Evolutionary conservation across 1,284 basidiomycete species (phyloP).

Genomic region (Veloporphyrellus conicus): DNA sequence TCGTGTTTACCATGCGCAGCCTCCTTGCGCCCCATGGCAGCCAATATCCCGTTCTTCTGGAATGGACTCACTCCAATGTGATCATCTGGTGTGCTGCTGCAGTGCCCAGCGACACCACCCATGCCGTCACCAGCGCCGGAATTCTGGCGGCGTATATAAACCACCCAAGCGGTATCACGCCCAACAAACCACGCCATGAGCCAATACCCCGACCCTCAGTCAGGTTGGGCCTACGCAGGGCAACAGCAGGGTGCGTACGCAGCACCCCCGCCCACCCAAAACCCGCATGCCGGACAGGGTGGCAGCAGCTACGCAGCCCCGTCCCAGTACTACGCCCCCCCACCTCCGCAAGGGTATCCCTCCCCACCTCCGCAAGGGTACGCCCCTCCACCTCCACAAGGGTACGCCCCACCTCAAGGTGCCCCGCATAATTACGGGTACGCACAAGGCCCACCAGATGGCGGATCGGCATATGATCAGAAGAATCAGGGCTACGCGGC

Average conservation of each 20-base stretch:
- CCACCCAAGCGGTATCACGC: background rate
- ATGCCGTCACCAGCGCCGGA: too few species aligned
- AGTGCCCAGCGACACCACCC: too few species aligned
- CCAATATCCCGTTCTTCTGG: too few species aligned
- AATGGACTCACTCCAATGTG: background rate
- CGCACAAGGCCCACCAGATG: constrained; percentile 4
- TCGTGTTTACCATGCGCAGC: constrained; percentile 2
- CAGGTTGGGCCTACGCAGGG: constrained; percentile 11
- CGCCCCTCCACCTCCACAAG: constrained; percentile 7
- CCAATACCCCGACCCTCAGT: constrained; percentile 17
- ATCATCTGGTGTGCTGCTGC: background rate
- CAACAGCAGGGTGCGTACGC: constrained; percentile 5
- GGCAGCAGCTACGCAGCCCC: background rate
- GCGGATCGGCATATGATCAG: background rate
- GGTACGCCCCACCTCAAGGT: constrained; percentile 5
- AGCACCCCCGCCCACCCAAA: constrained; percentile 6
- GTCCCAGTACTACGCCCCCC: background rate
- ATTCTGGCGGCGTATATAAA: constrained; percentile 7
- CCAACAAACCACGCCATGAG: constrained; percentile 10
- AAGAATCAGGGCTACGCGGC: background rate
- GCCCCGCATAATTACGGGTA: constrained; percentile 23
- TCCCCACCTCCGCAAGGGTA: constrained; percentile 6
- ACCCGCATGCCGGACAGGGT: background rate
- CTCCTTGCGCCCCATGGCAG: too few species aligned
- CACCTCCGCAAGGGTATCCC: background rate